Evolutionary conservation across 352 stramenopile genomes (phyloP).

Genomic region (Pythium insidiosum): DNA sequence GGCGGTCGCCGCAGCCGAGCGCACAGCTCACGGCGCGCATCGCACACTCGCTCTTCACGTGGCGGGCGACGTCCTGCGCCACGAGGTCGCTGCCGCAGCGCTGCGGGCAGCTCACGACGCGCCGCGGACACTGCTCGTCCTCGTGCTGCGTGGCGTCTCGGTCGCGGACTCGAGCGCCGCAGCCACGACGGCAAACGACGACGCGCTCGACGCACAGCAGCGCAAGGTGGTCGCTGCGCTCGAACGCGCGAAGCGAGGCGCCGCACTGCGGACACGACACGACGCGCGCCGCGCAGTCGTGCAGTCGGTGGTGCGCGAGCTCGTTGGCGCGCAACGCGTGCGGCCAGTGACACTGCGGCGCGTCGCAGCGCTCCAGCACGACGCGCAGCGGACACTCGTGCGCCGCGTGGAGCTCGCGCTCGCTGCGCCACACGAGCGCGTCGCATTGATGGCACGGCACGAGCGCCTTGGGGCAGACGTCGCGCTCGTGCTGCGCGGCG

Average conservation of each 20-base stretch:
- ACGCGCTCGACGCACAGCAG: constrained; percentile 39
- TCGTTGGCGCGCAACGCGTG: constrained; percentile 36
- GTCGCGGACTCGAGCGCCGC: constrained; percentile 30
- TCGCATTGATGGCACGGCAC: constrained; percentile 42
- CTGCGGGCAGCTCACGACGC: constrained; percentile 40
- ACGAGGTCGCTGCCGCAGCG: constrained; percentile 38
- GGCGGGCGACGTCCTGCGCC: constrained; percentile 21
- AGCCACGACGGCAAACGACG: constrained; percentile 50
- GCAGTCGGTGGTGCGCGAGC: constrained; percentile 45
- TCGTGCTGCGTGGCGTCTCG: constrained; percentile 36
- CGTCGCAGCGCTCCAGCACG: constrained; percentile 37
- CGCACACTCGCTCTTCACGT: constrained; percentile 35
- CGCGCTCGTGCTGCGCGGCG: constrained; percentile 24
- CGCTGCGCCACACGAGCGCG: constrained; percentile 30
- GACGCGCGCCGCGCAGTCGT: constrained; percentile 34
- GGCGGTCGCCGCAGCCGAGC: constrained; percentile 36
- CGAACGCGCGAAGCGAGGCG: constrained; percentile 19
- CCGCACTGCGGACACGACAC: constrained; percentile 47
- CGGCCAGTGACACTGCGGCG: constrained; percentile 38
- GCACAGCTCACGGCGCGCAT: constrained; percentile 60
- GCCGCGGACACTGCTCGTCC: constrained; percentile 28
- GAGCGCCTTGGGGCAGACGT: constrained; percentile 51
- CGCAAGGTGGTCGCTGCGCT: constrained; percentile 31
- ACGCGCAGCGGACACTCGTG: constrained; percentile 49
- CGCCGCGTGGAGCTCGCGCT: constrained; percentile 26